Evolutionary conservation across 306 rosid species (phyloP).

Genomic region (Fagus crenata): DNA sequence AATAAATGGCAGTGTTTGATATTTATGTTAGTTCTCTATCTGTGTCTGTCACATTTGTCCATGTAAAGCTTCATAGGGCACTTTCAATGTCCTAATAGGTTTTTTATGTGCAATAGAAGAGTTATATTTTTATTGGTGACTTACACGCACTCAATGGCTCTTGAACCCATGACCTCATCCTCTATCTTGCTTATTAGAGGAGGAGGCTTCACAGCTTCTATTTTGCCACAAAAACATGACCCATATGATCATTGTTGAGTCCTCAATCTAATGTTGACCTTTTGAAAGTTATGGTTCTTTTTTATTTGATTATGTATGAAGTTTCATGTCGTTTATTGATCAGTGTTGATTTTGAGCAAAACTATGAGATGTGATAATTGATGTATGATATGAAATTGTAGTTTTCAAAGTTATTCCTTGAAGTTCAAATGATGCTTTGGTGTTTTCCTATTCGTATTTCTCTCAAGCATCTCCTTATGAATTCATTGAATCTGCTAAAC

Average conservation of each 20-base stretch:
- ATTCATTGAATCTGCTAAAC: conserved; percentile 30
- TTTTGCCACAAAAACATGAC: neutral
- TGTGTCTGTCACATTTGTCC: neutral
- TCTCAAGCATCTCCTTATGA: conserved; percentile 4
- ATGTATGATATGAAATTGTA: neutral
- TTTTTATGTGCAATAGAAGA: too few species aligned
- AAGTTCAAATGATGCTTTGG: neutral
- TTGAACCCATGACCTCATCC: neutral
- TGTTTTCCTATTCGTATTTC: neutral
- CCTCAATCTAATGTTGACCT: neutral
- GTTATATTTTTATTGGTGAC: too few species aligned
- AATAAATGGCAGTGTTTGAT: neutral
- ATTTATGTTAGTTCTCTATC: neutral
- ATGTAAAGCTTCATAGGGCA: neutral
- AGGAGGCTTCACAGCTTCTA: neutral
- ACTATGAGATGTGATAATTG: neutral
- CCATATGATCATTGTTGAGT: neutral
- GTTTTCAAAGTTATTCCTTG: neutral
- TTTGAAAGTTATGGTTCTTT: neutral
- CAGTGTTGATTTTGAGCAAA: neutral
- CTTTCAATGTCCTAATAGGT: neutral
- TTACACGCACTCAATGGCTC: neutral
- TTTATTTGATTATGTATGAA: neutral
- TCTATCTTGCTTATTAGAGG: neutral
- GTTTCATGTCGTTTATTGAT: neutral